These are phyloP conservation scores for Cyphellophora europaea DNA, from an alignment of 2,329 filamentous ascomycete genomes.

Conservation along the genomic window DNA sequence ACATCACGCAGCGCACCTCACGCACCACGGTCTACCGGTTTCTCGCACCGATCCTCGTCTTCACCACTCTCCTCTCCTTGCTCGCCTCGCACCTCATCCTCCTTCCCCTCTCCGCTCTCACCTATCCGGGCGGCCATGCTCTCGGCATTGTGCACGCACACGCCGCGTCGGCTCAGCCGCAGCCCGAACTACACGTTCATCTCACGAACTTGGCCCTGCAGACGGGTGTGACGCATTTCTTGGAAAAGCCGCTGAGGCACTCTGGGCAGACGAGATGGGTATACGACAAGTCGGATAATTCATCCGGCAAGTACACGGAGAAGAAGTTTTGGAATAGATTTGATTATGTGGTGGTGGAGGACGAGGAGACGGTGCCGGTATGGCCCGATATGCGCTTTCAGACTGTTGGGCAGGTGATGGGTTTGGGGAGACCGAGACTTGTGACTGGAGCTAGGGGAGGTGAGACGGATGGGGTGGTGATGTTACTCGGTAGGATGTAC, in stretches of 20 bases:
- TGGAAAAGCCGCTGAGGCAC: constrained; percentile 27
- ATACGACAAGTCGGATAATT: constrained; percentile 54
- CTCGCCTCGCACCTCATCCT: constrained; percentile 58
- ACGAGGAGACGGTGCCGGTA: constrained; percentile 21
- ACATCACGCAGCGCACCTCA: constrained; percentile 55
- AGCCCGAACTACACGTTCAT: constrained; percentile 34
- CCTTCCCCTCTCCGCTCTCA: constrained; percentile 72
- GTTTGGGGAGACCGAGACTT: too few species aligned
- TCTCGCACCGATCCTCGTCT: constrained; percentile 45
- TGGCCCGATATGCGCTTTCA: not conserved
- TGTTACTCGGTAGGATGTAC: too few species aligned
- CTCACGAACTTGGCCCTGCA: constrained; percentile 55
- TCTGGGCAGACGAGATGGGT: constrained; percentile 29
- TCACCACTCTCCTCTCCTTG: constrained; percentile 53
- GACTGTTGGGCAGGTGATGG: too few species aligned
- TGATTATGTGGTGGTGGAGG: constrained; percentile 50
- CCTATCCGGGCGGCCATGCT: constrained; percentile 87
- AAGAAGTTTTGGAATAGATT: constrained; percentile 49
- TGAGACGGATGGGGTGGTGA: too few species aligned
- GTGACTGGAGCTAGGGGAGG: too few species aligned
- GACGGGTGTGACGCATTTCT: constrained; percentile 53
- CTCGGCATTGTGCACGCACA: constrained; percentile 38
- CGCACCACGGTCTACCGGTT: constrained; percentile 52
- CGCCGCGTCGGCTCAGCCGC: constrained; percentile 13
- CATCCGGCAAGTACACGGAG: constrained; percentile 31